Evolutionary conservation across 208 protist genomes (phyloP), one percentile per base, ranked within the genome.

Genomic region (Herpetomonas tarakana): DNA sequence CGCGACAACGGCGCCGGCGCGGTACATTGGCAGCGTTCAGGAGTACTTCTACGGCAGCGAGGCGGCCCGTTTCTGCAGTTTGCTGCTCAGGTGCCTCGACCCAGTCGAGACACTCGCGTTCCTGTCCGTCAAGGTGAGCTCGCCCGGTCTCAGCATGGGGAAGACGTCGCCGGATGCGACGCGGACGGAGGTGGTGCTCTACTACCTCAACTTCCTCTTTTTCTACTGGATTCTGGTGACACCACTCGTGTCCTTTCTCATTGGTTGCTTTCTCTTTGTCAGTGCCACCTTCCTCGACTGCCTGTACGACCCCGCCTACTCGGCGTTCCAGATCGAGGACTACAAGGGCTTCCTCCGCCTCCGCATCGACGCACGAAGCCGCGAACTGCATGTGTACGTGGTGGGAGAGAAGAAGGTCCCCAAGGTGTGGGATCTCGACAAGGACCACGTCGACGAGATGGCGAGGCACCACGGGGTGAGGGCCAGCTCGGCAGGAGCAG

Each of bases 271-370:
- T 68, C 71, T 93, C 7, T 74, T 87, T 31, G 62, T 88, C 51
- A 91, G 83, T 2, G 83, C 88, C 21, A 68, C 73, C 41, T 64
- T 74, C 14, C 87, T 91, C 52, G 79, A 91, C 67, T 86, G 76
- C 62, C 71, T 86, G 76, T 89, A 91, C 70, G 78, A 93, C 54
- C 73, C 62, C 49, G 76, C 77, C 44, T 91, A 89, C 71, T 89
- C 87, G 1, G 82, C 87, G 3, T 93, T 93, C 61, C 87, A 91
- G 68, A 87, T 93, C 39, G 87, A 93, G 52, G 81, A 89, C 61
- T 93, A 75, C 68, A 93, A 93, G 54, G 76, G 88, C 66, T 91
- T 93, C 54, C 18, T 93, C 14, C 87, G 87, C 28, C 88, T 91
- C 58, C 61, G 71, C 1, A 54, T 93, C 19, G 77, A 90, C 52